Base-by-base conservation (phyloP, 2,329 filamentous ascomycete species). In the Exophiala dermatitidis region DNA sequence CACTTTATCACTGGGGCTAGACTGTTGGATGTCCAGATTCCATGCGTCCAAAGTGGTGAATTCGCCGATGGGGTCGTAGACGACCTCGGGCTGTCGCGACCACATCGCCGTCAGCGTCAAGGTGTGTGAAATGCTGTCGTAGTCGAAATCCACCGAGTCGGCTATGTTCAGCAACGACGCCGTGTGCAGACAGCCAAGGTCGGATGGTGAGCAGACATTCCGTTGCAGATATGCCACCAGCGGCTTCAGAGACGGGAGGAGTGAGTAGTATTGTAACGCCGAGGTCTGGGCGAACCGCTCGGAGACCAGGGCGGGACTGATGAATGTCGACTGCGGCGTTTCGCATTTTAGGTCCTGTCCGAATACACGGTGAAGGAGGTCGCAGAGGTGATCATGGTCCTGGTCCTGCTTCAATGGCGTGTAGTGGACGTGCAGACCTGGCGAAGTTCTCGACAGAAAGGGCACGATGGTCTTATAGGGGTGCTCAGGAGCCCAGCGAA, bases 351-450 rank as follows among this genome's bases (percentile, higher is more conserved):
- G 61, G 2, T 71, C 66, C 2, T 68, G 53, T 0, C 77, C 78
- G 62, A 90, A 83, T 1, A 77, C 65, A 42, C 72, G 72, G 52
- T 78, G 76, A n/a, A 88, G 66, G 31, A 81, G 65, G 4, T 73
- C 66, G 65, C 84, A 90, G 38, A 89, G 59, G 29, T 70, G 67
- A 38, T 73, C 59, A n/a, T 42, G 41, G 19, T 2, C 19, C 6
- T 57, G 50, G 4, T 50, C 32, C n/a, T 57, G 48, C 26, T 54
- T 48, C 26, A 58, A 37, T 9, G 86, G 85, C 0, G 85, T 86
- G 66, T 84, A 90, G 63, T 86, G 86, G 29, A 90, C 74, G 72
- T 96, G 90, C 26, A 97, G 72, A 2, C 91, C 91, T 0, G 90
- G 84, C 1, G 88, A 83, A 9, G 90, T 69, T 54, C 86, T 80